Evolutionary conservation across 805 yeast species (phyloP), one percentile per base, ranked within the genome.

Genomic region (Helenozyma baotianmanensis): DNA sequence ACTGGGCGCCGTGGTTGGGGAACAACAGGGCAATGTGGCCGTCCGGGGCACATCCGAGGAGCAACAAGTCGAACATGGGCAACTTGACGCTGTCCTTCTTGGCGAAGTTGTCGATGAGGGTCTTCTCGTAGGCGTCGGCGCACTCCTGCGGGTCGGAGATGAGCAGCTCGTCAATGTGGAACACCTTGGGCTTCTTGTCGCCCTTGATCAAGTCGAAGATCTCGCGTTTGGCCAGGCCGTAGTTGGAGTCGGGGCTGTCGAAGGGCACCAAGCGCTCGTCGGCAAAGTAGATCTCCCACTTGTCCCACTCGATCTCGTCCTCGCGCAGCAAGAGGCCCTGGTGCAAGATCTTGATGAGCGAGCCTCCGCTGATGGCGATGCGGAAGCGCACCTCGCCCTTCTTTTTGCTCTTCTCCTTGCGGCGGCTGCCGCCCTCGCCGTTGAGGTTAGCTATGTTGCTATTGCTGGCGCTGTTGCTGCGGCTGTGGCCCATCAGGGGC

Each of bases 31-130:
- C 96, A 53, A 87, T 85, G 59, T 90, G 98, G 14, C 98, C 98
- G 59, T 90, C 98, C 3, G 97, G 97, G 1, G 98, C 98, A 69
- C 97, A 90, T 16, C 98, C 98, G 38, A 92, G 70, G 45, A 92
- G 67, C 42, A 92, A 74, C 33, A 92, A 64, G 59, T 92, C 97
- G 63, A 92, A 90, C 77, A 86, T 80, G 39, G 98, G 98, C 41
- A 90, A 72, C 62, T 89, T 88, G 36, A 92, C 98, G 12, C 95
- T 82, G 60, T 92, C 97, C 56, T 94, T 90, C 33, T 85, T 88
- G 9, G 98, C 98, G 65, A 92, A 92, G 33, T 90, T 92, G 52
- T 76, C 78, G 37, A 92, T 84, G 35, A 92, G 68, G 14, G 78
- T 69, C 61, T 87, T 85, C 54, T 92, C 98, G 61, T 92, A 92